Base-by-base conservation (phyloP, 176 grass and related monocot genomes). In the Triticum turgidum region DNA sequence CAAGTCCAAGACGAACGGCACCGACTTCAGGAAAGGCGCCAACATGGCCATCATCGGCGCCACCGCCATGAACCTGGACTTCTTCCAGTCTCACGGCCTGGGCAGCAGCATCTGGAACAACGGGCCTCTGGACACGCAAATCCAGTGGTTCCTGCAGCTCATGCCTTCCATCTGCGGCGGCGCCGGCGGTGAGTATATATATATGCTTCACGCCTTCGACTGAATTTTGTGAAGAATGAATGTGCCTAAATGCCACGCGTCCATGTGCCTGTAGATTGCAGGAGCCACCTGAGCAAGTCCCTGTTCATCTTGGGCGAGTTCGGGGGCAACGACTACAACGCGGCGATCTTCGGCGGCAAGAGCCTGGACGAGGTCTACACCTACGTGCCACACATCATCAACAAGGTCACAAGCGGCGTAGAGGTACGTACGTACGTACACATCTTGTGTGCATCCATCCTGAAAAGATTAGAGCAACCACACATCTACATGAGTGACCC, bases 31-130 rank as follows among this genome's bases (percentile, higher is more conserved):
- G 86, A 83, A 81, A 61, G 96, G 96, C 21, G 93, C 89, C 17
- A 98, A 95, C 80, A 94, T 98, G 93, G 96, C 96, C 69, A 94
- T 95, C 80, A 98, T 88, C 27, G 96, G 91, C 21, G 96, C 90
- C 84, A 92, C 96, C 65, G 52, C 90, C 20, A 89, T 95, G 51
- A 86, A 93, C 54, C 38, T 80, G 29, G 78, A 84, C 18, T 98
- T 98, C 88, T 98, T 94, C 82, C 15, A 86, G 62, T 84, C 85
- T 8, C 91, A 69, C 14, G 96, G 96, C 15, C 2, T 98, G 41
- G 82, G 84, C 7, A 80, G 86, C 69, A 87, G 79, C 27, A 90
- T 98, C 22, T 98, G 90, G 91, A 92, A 91, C 63, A 94, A 78
- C 24, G 93, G 88, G 7, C 82, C 96, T 3, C 63, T 98, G 42